Evolutionary conservation across 768 basidiomycete genomes (phyloP).

Genomic region (Phaeotremella fagi): DNA sequence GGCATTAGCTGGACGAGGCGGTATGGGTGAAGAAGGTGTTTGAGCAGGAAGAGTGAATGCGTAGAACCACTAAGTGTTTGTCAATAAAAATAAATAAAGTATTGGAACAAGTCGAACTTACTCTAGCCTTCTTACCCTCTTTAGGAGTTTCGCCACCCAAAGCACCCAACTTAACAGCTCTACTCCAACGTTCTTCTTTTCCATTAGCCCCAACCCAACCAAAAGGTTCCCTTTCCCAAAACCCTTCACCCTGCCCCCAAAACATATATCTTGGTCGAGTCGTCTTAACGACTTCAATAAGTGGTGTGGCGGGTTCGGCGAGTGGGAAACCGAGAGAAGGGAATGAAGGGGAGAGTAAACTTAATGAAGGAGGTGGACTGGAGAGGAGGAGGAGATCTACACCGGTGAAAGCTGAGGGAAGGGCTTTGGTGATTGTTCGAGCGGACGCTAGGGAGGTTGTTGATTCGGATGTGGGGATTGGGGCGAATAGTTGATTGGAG

Average conservation of each 20-base stretch:
- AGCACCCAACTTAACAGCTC: conserved; percentile 83
- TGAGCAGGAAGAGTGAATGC: conserved; percentile 78
- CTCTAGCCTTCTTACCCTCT: conserved; percentile 73
- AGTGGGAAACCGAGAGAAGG: conserved; percentile 54
- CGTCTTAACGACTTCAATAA: conserved; percentile 42
- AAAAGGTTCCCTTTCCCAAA: conserved; percentile 95
- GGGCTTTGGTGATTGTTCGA: conserved; percentile 58
- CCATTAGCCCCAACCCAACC: conserved; percentile 61
- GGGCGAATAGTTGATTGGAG: conserved; percentile 47
- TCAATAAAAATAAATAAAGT: not conserved
- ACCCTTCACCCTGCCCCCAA: conserved; percentile 63
- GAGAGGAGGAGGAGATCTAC: conserved; percentile 64
- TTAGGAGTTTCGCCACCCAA: conserved; percentile 63
- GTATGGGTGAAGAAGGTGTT: conserved; percentile 32
- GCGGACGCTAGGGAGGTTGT: conserved; percentile 62
- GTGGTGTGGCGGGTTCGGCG: conserved; percentile 55
- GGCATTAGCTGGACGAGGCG: conserved; percentile 27
- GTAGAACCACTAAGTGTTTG: conserved; percentile 78
- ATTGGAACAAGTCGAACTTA: conserved; percentile 49
- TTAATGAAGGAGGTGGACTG: conserved; percentile 58
- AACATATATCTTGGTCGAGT: conserved; percentile 86
- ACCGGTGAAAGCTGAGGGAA: conserved; percentile 63
- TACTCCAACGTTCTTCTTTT: conserved; percentile 53
- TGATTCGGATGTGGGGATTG: conserved; percentile 4
- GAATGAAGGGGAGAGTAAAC: conserved; percentile 53